A percentile compares a stretch with the other conserved stretches of the same genome.
These are phyloP conservation scores for Caloboletus firmus DNA, from an alignment of 1,284 basidiomycete genomes.

Conservation along the genomic window DNA sequence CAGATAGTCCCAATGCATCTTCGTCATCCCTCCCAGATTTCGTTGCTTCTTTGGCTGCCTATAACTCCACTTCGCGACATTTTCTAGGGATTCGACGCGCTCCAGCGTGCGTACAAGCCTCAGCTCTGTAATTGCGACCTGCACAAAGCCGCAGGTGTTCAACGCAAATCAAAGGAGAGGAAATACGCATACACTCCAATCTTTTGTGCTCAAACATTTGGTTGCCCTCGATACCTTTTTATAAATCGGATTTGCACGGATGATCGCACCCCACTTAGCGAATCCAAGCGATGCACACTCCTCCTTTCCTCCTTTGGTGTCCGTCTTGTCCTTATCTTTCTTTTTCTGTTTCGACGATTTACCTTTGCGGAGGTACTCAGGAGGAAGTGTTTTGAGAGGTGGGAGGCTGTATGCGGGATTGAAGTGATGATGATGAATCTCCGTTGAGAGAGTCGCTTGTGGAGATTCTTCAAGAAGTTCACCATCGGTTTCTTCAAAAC, in stretches of 20 bases:
- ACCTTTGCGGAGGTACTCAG: slow-evolving; percentile 61
- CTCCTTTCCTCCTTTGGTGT: slow-evolving; percentile 55
- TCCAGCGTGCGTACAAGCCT: slow-evolving; percentile 80
- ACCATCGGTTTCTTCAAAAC: slow-evolving; percentile 27
- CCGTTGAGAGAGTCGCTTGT: slow-evolving; percentile 22
- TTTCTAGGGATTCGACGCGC: slow-evolving; percentile 83
- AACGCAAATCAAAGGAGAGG: not conserved
- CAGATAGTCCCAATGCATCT: slow-evolving; percentile 95
- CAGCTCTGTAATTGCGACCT: slow-evolving; percentile 79
- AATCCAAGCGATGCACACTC: slow-evolving; percentile 69
- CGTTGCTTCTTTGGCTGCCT: slow-evolving; percentile 95
- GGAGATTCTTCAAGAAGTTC: slow-evolving; percentile 26
- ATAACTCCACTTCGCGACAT: slow-evolving; percentile 85
- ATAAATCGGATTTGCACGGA: slow-evolving; percentile 73
- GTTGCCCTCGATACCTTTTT: slow-evolving; percentile 63
- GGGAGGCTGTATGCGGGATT: slow-evolving; percentile 59
- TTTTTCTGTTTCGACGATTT: slow-evolving; percentile 59
- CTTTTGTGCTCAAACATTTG: slow-evolving; percentile 74
- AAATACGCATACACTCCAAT: slow-evolving; percentile 67
- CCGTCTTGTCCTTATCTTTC: slow-evolving; percentile 53
- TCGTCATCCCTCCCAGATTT: slow-evolving; percentile 72
- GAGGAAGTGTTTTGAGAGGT: slow-evolving; percentile 57
- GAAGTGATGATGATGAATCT: slow-evolving; percentile 40
- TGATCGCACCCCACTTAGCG: slow-evolving; percentile 66
- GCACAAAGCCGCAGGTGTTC: slow-evolving; percentile 6